Conservation (phyloP, 768 basidiomycete genomes). For the Hortiboletus campestris region DNA sequence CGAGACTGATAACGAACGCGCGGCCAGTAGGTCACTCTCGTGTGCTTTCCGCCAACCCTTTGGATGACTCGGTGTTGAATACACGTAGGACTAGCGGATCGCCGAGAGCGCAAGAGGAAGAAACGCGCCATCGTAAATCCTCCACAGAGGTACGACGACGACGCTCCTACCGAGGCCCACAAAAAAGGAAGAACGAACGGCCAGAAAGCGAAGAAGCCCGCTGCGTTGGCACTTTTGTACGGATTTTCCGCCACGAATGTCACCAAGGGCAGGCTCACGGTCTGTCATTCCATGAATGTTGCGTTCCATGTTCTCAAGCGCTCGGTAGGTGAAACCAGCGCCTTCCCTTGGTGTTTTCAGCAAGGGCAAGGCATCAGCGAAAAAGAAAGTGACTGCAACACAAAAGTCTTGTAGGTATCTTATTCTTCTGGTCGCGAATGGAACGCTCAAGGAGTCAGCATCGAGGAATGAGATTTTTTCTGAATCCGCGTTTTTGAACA, state of each 20-base stretch:
- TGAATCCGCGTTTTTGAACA: conserved; percentile 46
- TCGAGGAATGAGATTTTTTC: conserved; percentile 38
- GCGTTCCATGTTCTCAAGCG: neutral
- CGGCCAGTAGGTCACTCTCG: conserved; percentile 32
- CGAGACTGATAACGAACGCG: conserved; percentile 36
- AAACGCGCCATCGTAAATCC: conserved; percentile 53
- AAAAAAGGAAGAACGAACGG: conserved; percentile 14
- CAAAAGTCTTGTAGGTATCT: conserved; percentile 15
- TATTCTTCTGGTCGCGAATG: neutral
- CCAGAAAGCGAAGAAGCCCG: conserved; percentile 23
- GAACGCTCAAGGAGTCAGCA: conserved; percentile 8
- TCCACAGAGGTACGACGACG: conserved; percentile 9
- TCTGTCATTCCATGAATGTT: conserved; percentile 7
- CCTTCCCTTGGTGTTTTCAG: conserved; percentile 35
- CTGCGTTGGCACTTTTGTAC: conserved; percentile 36
- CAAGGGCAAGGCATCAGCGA: conserved; percentile 36
- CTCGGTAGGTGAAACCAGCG: conserved; percentile 29
- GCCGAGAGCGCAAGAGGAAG: conserved; percentile 60
- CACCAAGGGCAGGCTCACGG: conserved; percentile 37
- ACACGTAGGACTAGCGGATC: conserved; percentile 55
- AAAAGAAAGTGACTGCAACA: conserved; percentile 16
- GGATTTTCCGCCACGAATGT: conserved; percentile 39
- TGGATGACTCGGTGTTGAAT: neutral
- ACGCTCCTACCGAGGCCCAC: neutral
- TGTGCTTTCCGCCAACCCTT: neutral